phyloP scores from a whole-genome alignment of 2,329 filamentous ascomycete genomes.

The Trichoderma cornu-damae region DNA sequence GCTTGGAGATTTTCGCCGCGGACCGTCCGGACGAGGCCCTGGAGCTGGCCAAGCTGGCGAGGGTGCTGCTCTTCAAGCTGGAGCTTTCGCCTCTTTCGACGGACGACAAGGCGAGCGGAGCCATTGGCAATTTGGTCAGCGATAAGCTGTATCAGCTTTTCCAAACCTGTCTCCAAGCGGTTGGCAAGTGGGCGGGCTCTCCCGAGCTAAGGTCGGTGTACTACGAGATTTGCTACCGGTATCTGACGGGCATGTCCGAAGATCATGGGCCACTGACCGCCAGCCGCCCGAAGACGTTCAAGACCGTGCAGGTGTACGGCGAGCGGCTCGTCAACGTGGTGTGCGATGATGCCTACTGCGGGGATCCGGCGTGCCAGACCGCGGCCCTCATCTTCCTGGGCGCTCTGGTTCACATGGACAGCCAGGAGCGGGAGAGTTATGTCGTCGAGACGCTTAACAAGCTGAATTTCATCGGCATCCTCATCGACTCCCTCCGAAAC shows the following conservation, averaged over 20 bases:
- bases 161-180: slow-evolving; percentile 75
- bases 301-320: slow-evolving; percentile 63
- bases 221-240: slow-evolving; percentile 87
- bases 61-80: slow-evolving; percentile 66
- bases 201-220: slow-evolving; percentile 73
- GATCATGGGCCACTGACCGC: slow-evolving; percentile 42
- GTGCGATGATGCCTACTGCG: slow-evolving; percentile 88
- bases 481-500: slow-evolving; percentile 79
- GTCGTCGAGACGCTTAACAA: slow-evolving; percentile 75
- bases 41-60: slow-evolving; percentile 72
- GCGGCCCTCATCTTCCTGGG: slow-evolving; percentile 82
- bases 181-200: slow-evolving; percentile 66
- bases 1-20: slow-evolving; percentile 70
- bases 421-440: slow-evolving; percentile 64
- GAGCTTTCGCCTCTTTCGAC: slow-evolving; percentile 46
- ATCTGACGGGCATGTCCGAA: slow-evolving; percentile 65
- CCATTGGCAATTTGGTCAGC: slow-evolving; percentile 67
- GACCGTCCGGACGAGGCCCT: slow-evolving; percentile 65
- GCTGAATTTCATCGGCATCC: slow-evolving; percentile 84
- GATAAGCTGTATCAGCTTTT: slow-evolving; percentile 91
- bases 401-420: slow-evolving; percentile 67
- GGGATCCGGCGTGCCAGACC: slow-evolving; percentile 74
- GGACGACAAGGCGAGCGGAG: slow-evolving; percentile 41
- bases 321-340: slow-evolving; percentile 78
- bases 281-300: slow-evolving; percentile 59